phyloP scores from a whole-genome alignment of 257 asterid species.

The Galeopsis tetrahit region DNA sequence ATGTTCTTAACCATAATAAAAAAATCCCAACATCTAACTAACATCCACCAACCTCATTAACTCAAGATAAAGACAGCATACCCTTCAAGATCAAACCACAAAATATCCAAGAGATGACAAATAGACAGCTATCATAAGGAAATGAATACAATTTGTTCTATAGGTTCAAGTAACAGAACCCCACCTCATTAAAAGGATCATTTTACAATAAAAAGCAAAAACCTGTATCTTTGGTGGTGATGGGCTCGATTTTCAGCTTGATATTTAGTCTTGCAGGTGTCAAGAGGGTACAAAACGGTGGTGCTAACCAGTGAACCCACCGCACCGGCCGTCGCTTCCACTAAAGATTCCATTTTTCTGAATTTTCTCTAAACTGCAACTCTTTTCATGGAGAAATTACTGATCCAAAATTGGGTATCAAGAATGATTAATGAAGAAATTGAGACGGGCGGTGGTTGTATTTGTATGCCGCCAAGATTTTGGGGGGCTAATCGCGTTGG shows the following conservation, averaged over 20 bases:
- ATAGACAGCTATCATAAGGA: not conserved
- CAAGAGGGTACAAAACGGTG: slow-evolving; percentile 85
- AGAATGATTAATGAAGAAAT: not conserved
- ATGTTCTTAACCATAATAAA: not conserved
- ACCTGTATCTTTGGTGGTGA: slow-evolving; percentile 79
- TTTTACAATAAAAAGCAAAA: not conserved
- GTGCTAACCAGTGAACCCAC: slow-evolving; percentile 90
- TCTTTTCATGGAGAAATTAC: not conserved
- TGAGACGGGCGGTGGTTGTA: not conserved
- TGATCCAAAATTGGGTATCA: not conserved
- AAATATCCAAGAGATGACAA: slow-evolving; percentile 11
- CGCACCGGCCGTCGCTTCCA: slow-evolving; percentile 94
- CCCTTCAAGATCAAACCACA: slow-evolving; percentile 17
- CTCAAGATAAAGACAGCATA: slow-evolving; percentile 13
- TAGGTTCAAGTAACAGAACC: not conserved
- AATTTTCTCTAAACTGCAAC: slow-evolving; percentile 32
- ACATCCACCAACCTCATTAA: slow-evolving; percentile 23
- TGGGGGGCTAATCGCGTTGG: slow-evolving; percentile 29
- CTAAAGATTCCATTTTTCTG: slow-evolving; percentile 66
- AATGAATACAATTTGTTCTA: not conserved
- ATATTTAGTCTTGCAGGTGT: slow-evolving; percentile 91
- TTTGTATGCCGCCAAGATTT: slow-evolving; percentile 15
- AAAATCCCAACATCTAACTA: slow-evolving; percentile 5
- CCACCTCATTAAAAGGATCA: not conserved
- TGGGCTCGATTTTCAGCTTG: slow-evolving; percentile 91